phyloP scores from a whole-genome alignment of 257 asterid genomes.

The Solanum chmielewskii region DNA sequence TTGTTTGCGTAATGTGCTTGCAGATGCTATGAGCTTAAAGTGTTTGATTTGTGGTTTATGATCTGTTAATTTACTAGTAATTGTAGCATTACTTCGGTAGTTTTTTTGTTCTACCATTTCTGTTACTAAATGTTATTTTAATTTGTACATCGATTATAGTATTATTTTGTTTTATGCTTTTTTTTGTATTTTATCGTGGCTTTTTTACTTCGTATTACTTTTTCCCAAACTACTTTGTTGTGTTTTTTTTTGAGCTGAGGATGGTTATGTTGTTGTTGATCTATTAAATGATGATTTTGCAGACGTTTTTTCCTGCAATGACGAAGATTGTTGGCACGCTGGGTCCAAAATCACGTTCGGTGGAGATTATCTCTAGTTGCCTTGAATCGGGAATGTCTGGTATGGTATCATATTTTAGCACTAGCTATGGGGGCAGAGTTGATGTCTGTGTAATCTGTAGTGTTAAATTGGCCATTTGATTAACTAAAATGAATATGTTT shows the following conservation, averaged over 20 bases:
- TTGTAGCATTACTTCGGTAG: not conserved
- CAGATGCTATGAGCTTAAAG: slow-evolving; percentile 1
- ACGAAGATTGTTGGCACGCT: slow-evolving; percentile 93
- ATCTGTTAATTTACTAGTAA: not conserved
- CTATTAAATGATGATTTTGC: not conserved
- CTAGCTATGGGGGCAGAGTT: not conserved
- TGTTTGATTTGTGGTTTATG: not conserved
- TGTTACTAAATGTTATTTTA: too few species aligned
- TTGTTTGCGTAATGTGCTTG: not conserved
- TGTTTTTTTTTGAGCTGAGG: not conserved
- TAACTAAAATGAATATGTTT: not conserved
- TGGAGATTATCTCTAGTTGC: slow-evolving; percentile 61
- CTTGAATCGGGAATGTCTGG: slow-evolving; percentile 89
- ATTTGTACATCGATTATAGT: not conserved
- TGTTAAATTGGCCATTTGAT: not conserved
- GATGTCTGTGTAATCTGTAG: not conserved
- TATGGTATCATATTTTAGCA: slow-evolving; percentile 2
- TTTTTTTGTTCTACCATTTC: too few species aligned
- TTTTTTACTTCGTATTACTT: not conserved
- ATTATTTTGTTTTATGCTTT: not conserved
- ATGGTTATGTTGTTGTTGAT: not conserved
- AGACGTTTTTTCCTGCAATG: slow-evolving; percentile 84
- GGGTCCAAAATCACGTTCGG: slow-evolving; percentile 90
- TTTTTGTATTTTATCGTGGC: not conserved
- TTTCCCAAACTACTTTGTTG: not conserved